phyloP scores from a whole-genome alignment of 179 eudicot genomes.

The Silene noctiflora region DNA sequence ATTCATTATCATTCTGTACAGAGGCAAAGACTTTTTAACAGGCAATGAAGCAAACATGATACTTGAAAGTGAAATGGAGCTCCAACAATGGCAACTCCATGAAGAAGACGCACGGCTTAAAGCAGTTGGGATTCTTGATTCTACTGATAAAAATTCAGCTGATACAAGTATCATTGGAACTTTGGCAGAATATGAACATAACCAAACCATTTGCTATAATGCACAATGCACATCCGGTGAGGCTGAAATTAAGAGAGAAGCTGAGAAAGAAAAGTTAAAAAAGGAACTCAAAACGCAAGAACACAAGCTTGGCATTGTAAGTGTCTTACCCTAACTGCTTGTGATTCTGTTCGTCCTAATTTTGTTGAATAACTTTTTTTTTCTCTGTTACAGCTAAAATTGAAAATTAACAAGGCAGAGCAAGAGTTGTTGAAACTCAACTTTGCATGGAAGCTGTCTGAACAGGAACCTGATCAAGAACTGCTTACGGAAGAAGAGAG shows the following conservation, averaged over 20 bases:
- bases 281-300: conserved; percentile 66
- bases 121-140: conserved; percentile 42
- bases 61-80: conserved; percentile 63
- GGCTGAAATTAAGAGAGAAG: conserved; percentile 49
- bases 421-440: conserved; percentile 48
- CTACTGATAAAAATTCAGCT: conserved; percentile 29
- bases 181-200: conserved; percentile 59
- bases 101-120: conserved; percentile 80
- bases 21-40: conserved; percentile 92
- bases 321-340: conserved; percentile 19
- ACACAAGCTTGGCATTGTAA: conserved; percentile 64
- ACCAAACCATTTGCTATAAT: conserved; percentile 41
- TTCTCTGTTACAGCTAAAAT: conserved; percentile 53
- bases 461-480: conserved; percentile 65
- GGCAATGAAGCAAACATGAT: conserved; percentile 54
- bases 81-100: conserved; percentile 53
- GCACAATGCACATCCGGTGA: conserved; percentile 25
- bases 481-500: conserved; percentile 83
- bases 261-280: conserved; percentile 56
- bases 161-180: conserved; percentile 50
- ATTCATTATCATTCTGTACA: conserved; percentile 76
- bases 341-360: conserved; percentile 3
- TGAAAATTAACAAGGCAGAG: conserved; percentile 60
- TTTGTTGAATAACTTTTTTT: background rate
- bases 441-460: conserved; percentile 54